These are phyloP conservation scores for Dujonia santamariae DNA, from an alignment of 1,139 yeast genomes.

Conservation along the genomic window DNA sequence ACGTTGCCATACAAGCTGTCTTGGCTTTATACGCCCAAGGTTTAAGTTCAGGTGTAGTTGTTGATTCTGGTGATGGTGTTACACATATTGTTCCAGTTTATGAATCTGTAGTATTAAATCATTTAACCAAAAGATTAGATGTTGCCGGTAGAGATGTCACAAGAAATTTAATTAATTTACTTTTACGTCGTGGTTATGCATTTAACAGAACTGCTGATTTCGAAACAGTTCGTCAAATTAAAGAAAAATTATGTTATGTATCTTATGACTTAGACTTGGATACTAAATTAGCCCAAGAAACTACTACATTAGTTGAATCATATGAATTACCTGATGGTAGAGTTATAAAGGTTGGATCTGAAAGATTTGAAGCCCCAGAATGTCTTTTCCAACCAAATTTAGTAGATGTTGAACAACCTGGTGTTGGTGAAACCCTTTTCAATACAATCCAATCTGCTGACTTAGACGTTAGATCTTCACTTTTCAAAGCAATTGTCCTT, in stretches of 20 bases:
- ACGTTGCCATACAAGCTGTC: constrained; percentile 98
- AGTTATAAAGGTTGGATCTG: constrained; percentile 89
- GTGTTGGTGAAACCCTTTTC: constrained; percentile 89
- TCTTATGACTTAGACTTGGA: constrained; percentile 92
- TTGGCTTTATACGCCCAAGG: constrained; percentile 97
- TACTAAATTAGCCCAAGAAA: constrained; percentile 82
- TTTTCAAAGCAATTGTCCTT: constrained; percentile 87
- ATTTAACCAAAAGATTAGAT: constrained; percentile 86
- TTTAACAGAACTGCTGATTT: constrained; percentile 98
- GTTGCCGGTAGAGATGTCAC: constrained; percentile 99
- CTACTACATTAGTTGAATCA: constrained; percentile 87
- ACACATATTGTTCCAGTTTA: constrained; percentile 98
- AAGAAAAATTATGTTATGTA: constrained; percentile 93
- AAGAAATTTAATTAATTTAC: constrained; percentile 81
- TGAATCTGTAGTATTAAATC: constrained; percentile 92
- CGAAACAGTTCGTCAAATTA: constrained; percentile 96
- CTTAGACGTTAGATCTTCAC: constrained; percentile 83
- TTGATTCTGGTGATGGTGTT: constrained; percentile 86
- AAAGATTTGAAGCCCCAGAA: constrained; percentile 97
- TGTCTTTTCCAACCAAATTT: constrained; percentile 95
- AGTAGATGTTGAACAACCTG: constrained; percentile 98
- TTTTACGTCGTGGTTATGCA: constrained; percentile 95
- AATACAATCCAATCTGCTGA: constrained; percentile 94
- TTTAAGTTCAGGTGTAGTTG: constrained; percentile 95
- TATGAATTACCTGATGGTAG: constrained; percentile 97